Conservation (phyloP, 495 filamentous ascomycete species). For the Cladorrhinum samala region DNA sequence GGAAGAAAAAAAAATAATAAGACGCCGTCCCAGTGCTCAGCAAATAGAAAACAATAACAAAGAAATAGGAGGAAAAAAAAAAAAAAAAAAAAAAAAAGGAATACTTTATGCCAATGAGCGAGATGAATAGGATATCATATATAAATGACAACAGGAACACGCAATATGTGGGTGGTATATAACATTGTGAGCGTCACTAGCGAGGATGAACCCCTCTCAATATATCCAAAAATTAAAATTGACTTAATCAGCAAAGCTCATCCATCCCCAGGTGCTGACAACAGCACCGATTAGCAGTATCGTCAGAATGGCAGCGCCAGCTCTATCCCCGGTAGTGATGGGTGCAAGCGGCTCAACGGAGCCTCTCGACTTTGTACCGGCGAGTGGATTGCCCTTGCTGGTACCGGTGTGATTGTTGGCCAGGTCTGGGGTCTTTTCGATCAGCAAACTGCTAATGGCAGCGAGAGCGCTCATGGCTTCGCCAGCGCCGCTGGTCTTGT, state of each 20-base stretch:
- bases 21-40: too few relatives aligned
- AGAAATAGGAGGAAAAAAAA: neutral
- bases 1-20: too few relatives aligned
- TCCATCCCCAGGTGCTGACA: conserved; percentile 21
- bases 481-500: conserved; percentile 54
- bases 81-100: neutral
- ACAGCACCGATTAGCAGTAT: conserved; percentile 17
- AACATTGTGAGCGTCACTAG: too few relatives aligned
- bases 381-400: conserved; percentile 20
- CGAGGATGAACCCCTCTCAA: too few relatives aligned
- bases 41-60: neutral
- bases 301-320: conserved; percentile 25
- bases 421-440: conserved; percentile 20
- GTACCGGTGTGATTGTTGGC: conserved; percentile 23
- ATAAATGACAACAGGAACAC: too few relatives aligned
- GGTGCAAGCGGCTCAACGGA: conserved; percentile 3
- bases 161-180: too few relatives aligned
- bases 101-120: neutral
- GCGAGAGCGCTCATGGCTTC: conserved; percentile 65
- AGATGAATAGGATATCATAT: too few relatives aligned
- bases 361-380: conserved; percentile 16
- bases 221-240: too few relatives aligned
- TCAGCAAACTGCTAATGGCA: conserved; percentile 51
- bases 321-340: conserved; percentile 23
- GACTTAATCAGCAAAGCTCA: conserved; percentile 29